A percentile compares a stretch with the other conserved stretches of the same genome.
These are phyloP conservation scores for Lactifluus echinatus DNA, from an alignment of 768 basidiomycete genomes.

Conservation along the genomic window DNA sequence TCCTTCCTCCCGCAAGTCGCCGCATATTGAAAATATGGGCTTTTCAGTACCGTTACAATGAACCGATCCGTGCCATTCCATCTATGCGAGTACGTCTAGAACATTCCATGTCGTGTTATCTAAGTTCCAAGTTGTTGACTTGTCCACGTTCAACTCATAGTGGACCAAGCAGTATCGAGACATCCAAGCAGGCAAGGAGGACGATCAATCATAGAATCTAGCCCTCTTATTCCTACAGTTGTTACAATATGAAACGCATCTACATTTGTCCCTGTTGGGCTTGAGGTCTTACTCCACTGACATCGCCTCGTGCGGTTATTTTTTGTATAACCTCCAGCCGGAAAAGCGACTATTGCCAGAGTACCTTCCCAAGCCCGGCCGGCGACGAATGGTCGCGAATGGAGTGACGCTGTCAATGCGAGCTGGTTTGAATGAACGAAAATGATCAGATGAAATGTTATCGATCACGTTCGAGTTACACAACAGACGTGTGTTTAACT, in stretches of 20 bases:
- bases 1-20: neutral
- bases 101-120: neutral
- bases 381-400: neutral
- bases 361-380: neutral
- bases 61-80: conserved; percentile 18
- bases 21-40: neutral
- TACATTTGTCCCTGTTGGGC: neutral
- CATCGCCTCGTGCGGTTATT: neutral
- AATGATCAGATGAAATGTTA: neutral
- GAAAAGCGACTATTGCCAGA: neutral
- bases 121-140: neutral
- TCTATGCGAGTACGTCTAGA: conserved; percentile 19
- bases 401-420: neutral
- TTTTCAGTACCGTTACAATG: conserved; percentile 15
- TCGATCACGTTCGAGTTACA: neutral
- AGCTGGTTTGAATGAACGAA: neutral
- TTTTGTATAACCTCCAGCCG: neutral
- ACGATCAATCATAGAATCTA: conserved; percentile 12
- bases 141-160: neutral
- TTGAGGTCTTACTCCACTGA: neutral
- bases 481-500: neutral
- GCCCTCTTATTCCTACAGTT: neutral
- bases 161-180: conserved; percentile 20
- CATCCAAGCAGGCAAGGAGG: conserved; percentile 5
- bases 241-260: neutral